Evolutionary conservation across 176 grass and related monocot genomes (phyloP).

Genomic region (Avena insularis): DNA sequence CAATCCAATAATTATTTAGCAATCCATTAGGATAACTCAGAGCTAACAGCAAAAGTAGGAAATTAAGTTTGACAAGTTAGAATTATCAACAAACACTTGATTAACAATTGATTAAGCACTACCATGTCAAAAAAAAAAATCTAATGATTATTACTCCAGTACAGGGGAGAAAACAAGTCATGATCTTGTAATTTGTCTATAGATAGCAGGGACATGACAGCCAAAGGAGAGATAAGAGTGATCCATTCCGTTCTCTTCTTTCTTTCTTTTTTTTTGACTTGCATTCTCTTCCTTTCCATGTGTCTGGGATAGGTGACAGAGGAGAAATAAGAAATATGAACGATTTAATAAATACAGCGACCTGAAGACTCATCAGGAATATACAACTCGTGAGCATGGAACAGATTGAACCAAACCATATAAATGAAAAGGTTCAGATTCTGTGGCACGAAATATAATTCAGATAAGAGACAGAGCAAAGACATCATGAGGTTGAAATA

Average conservation of each 20-base stretch:
- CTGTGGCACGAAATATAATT: neutral
- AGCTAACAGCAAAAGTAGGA: neutral
- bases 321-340: neutral
- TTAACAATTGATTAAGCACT: neutral
- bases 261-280: too few species aligned
- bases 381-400: neutral
- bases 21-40: neutral
- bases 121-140: too few species aligned
- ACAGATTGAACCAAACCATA: neutral
- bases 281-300: too few species aligned
- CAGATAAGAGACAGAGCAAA: neutral
- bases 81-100: neutral
- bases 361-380: neutral
- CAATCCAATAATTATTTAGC: neutral
- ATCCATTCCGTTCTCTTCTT: too few species aligned
- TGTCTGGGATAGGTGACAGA: too few species aligned
- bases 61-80: neutral
- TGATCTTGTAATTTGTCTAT: neutral
- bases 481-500: neutral
- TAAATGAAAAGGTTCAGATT: neutral
- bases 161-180: neutral
- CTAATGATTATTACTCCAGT: neutral
- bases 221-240: too few species aligned
- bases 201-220: too few species aligned
- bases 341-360: neutral